Evolutionary conservation across 176 grass and related monocot genomes (phyloP).

Genomic region (Oryza nivara): DNA sequence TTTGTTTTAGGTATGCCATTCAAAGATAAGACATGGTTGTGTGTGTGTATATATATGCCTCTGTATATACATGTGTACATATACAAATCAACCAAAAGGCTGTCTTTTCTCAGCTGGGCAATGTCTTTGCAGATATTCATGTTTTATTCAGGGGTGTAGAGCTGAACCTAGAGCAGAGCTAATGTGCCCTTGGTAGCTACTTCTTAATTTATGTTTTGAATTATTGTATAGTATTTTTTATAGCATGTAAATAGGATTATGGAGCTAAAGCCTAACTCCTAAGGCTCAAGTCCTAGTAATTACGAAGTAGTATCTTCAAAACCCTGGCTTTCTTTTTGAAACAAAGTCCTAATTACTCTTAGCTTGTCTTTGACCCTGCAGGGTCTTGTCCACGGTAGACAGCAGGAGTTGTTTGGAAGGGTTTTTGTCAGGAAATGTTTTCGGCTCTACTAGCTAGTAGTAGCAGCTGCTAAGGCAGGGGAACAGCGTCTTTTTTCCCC

Average conservation of each 20-base stretch:
- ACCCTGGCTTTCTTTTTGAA: too few species aligned
- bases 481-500: neutral
- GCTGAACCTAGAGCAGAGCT: too few species aligned
- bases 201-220: too few species aligned
- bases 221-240: neutral
- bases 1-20: neutral
- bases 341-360: neutral
- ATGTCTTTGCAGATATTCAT: too few species aligned
- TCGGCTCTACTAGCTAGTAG: neutral
- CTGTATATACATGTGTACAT: too few species aligned
- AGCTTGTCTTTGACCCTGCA: too few species aligned
- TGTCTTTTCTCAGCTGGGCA: too few species aligned
- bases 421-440: slow-evolving; percentile 35
- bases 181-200: too few species aligned
- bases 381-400: slow-evolving; percentile 47
- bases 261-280: neutral
- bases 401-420: slow-evolving; percentile 26
- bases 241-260: neutral
- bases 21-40: neutral
- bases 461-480: neutral
- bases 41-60: too few species aligned
- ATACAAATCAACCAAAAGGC: too few species aligned
- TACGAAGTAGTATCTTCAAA: too few species aligned
- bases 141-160: too few species aligned
- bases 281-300: neutral